These are phyloP conservation scores for Lachancea fermentati DNA, from an alignment of 805 yeast species.

Conservation along the genomic window DNA sequence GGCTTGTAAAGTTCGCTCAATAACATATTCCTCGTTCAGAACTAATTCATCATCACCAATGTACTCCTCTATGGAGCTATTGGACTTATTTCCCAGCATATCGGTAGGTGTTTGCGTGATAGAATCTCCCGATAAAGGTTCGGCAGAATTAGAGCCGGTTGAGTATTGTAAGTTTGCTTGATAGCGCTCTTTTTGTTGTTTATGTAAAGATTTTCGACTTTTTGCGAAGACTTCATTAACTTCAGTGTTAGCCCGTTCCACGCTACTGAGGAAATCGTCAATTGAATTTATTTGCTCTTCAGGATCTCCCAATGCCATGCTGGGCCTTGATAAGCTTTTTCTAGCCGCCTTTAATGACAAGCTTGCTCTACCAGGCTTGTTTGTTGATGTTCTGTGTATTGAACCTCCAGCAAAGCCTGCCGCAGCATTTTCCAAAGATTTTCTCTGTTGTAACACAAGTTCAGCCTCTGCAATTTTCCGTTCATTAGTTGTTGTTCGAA, in stretches of 20 bases:
- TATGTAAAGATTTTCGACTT: conserved; percentile 53
- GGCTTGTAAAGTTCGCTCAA: conserved; percentile 83
- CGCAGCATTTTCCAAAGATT: conserved; percentile 37
- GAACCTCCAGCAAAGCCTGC: conserved; percentile 31
- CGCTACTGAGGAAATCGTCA: conserved; percentile 42
- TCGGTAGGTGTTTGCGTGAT: conserved; percentile 5
- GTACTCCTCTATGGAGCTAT: conserved; percentile 27
- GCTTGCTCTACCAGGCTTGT: conserved; percentile 24
- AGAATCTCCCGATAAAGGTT: conserved; percentile 3
- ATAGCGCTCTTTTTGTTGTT: conserved; percentile 54
- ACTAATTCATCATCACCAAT: conserved; percentile 53
- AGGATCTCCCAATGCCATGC: conserved; percentile 16
- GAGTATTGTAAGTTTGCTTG: conserved; percentile 19
- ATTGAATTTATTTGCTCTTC: conserved; percentile 38
- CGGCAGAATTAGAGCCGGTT: conserved; percentile 3
- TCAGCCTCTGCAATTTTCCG: conserved; percentile 79
- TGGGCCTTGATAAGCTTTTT: conserved; percentile 25
- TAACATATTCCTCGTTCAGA: conserved; percentile 64
- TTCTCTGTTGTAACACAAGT: conserved; percentile 52
- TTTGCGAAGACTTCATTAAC: conserved; percentile 46
- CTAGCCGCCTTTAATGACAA: conserved; percentile 29
- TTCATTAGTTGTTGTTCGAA: conserved; percentile 48
- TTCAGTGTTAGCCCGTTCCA: conserved; percentile 44
- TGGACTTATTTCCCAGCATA: conserved; percentile 2
- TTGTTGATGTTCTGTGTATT: conserved; percentile 29